Percentiles rank a stretch among this genome's conserved stretches.
Conservation (phyloP, 495 filamentous ascomycete species). For the Astrocystis sublimbata region DNA sequence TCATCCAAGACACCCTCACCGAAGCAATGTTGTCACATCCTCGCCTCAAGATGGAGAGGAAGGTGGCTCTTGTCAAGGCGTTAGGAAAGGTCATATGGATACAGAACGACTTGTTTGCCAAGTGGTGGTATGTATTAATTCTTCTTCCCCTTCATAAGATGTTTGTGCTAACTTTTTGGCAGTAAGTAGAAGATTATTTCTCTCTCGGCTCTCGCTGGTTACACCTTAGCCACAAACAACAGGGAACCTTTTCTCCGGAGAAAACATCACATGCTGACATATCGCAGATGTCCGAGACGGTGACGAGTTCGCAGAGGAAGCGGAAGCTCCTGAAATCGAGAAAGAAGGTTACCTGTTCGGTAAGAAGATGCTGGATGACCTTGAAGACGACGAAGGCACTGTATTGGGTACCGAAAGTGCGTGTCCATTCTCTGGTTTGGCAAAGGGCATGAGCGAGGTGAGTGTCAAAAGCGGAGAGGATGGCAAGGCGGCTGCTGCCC, state of each 20-base stretch:
- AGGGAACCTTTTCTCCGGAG: no score
- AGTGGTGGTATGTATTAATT: constrained; percentile 49
- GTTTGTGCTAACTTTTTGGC: background rate
- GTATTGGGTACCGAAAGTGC: constrained; percentile 9
- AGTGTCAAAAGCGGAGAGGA: background rate
- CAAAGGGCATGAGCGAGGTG: constrained; percentile 1
- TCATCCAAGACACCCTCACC: constrained; percentile 71
- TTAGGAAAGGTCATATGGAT: constrained; percentile 64
- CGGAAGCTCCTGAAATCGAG: constrained; percentile 57
- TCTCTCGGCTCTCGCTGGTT: background rate
- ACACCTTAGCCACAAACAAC: background rate
- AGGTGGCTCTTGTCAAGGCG: constrained; percentile 68
- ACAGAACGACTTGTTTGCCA: constrained; percentile 77
- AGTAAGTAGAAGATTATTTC: constrained; percentile 11
- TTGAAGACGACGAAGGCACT: constrained; percentile 27
- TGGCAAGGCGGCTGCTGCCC: background rate
- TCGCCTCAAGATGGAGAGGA: constrained; percentile 59
- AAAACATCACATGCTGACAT: background rate
- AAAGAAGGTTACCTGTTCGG: constrained; percentile 60
- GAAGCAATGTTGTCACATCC: constrained; percentile 74
- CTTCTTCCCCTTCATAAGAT: background rate
- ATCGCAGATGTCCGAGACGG: constrained; percentile 61
- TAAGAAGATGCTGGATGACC: constrained; percentile 42
- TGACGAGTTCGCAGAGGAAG: constrained; percentile 66
- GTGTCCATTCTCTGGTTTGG: constrained; percentile 29